These are phyloP conservation scores for Plasmodium gaboni DNA, from an alignment of 169 alveolate species.

Conservation along the genomic window DNA sequence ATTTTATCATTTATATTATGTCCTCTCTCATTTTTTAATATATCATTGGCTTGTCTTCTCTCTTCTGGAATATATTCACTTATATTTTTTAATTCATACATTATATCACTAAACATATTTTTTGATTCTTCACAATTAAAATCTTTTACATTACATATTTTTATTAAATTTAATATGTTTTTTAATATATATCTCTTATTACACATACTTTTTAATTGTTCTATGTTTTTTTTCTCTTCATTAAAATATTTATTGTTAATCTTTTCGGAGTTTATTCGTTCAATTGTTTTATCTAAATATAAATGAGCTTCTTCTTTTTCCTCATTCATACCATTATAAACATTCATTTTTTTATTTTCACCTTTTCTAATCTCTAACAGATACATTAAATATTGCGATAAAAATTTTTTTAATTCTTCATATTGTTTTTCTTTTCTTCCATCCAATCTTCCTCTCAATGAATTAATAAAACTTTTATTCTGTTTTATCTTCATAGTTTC, in stretches of 20 bases:
- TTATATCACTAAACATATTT: constrained; percentile 26
- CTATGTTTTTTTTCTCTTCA: constrained; percentile 1
- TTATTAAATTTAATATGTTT: constrained; percentile 15
- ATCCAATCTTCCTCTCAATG: constrained; percentile 15
- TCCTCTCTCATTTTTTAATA: background rate
- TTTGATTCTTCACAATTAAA: constrained; percentile 32
- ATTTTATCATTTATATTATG: no score
- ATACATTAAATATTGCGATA: constrained; percentile 27
- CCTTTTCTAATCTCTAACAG: constrained; percentile 11
- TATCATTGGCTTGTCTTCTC: background rate
- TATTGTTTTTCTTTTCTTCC: constrained; percentile 17
- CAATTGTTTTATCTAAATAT: background rate
- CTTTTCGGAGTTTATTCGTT: background rate
- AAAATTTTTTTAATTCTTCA: constrained; percentile 37
- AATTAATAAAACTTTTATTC: background rate
- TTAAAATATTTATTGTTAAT: background rate
- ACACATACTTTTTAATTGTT: constrained; percentile 19
- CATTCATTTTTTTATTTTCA: background rate
- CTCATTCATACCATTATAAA: background rate
- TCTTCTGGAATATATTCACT: background rate
- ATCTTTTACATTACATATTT: constrained; percentile 2
- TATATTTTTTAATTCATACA: constrained; percentile 20
- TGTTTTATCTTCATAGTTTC: constrained; percentile 6
- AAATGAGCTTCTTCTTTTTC: background rate
- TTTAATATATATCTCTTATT: constrained; percentile 18